Evolutionary conservation across 2,329 filamentous ascomycete species (phyloP).

Genomic region (Huntiella bhutanensis): DNA sequence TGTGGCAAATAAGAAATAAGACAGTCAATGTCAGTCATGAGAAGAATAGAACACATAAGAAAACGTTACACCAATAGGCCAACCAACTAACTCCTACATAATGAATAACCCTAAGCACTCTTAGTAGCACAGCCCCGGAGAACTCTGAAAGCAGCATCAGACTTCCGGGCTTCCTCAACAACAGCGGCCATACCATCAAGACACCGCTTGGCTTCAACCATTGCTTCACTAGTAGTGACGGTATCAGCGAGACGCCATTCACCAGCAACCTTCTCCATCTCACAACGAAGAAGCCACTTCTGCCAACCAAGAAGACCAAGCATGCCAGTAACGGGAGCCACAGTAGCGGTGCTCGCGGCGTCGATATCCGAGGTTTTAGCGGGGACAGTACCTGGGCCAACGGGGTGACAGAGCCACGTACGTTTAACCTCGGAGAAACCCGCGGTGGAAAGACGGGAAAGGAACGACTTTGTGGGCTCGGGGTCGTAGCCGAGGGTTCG

Average conservation of each 20-base stretch:
- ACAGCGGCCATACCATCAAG: slow-evolving; percentile 41
- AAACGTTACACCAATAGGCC: neutral
- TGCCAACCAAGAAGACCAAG: slow-evolving; percentile 88
- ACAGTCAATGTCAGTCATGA: slow-evolving; percentile 1
- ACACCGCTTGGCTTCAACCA: slow-evolving; percentile 37
- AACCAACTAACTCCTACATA: neutral
- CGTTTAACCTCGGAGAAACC: slow-evolving; percentile 69
- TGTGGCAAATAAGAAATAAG: slow-evolving; percentile 1
- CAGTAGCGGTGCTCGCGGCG: slow-evolving; percentile 41
- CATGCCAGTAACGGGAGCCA: slow-evolving; percentile 59
- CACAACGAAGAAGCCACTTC: slow-evolving; percentile 78
- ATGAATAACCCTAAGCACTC: slow-evolving; percentile 20
- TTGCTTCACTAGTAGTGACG: slow-evolving; percentile 29
- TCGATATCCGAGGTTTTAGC: slow-evolving; percentile 19
- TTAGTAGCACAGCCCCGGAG: slow-evolving; percentile 47
- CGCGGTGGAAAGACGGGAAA: slow-evolving; percentile 51
- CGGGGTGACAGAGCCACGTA: slow-evolving; percentile 75
- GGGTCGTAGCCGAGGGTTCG: slow-evolving; percentile 83
- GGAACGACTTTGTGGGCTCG: slow-evolving; percentile 60
- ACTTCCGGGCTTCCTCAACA: slow-evolving; percentile 42
- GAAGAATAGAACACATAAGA: neutral
- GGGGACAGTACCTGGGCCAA: slow-evolving; percentile 31
- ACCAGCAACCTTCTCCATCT: slow-evolving; percentile 60
- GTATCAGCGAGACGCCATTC: slow-evolving; percentile 38
- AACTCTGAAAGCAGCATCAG: slow-evolving; percentile 40